Conservation (phyloP, 192 early-diverging fungal genomes). For the Lobosporangium transversale region DNA sequence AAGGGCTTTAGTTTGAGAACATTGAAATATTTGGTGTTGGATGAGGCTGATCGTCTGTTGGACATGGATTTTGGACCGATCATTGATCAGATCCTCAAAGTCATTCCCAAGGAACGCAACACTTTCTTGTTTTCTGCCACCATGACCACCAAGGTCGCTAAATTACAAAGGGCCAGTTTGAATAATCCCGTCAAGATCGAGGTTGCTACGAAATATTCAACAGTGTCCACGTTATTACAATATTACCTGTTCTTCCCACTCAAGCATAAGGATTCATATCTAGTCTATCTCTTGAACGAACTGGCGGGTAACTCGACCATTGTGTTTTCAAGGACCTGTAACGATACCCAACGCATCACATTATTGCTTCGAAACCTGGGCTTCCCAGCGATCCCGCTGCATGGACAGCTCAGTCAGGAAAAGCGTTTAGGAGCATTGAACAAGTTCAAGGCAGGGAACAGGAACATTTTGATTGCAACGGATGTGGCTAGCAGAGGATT, state of each 20-base stretch:
- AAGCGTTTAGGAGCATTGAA: conserved; percentile 92
- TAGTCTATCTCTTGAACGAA: conserved; percentile 94
- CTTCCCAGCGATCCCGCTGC: conserved; percentile 93
- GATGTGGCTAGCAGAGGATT: conserved; percentile 93
- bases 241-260: conserved; percentile 98
- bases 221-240: conserved; percentile 91
- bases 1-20: conserved; percentile 94
- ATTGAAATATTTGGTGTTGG: conserved; percentile 93
- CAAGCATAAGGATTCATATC: conserved; percentile 94
- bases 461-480: conserved; percentile 93
- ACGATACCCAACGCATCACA: conserved; percentile 85
- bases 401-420: conserved; percentile 92
- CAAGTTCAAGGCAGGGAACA: conserved; percentile 92
- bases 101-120: conserved; percentile 91
- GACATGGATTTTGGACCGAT: conserved; percentile 98
- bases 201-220: conserved; percentile 97
- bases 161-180: conserved; percentile 92
- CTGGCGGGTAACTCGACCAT: conserved; percentile 91
- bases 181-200: conserved; percentile 93
- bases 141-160: conserved; percentile 98
- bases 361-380: conserved; percentile 92
- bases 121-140: conserved; percentile 97
- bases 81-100: conserved; percentile 93
- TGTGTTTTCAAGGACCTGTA: conserved; percentile 92
- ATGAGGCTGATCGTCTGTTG: conserved; percentile 92